Percentiles rank a stretch among this genome's conserved stretches.
These are phyloP conservation scores for Plasmodium malariae DNA, from an alignment of 169 alveolate species.

Conservation along the genomic window DNA sequence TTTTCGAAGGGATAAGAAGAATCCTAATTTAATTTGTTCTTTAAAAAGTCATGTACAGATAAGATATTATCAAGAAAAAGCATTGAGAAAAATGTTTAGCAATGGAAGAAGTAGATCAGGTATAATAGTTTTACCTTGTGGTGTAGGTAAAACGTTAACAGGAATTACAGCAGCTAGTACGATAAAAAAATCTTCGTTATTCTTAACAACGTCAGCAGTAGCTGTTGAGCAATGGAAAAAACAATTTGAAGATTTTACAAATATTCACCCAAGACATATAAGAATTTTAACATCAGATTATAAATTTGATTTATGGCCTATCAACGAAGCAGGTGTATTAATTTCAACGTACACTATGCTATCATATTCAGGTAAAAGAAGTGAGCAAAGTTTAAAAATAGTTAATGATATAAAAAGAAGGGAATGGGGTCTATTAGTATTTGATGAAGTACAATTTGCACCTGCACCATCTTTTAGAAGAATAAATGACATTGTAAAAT, in stretches of 20 bases:
- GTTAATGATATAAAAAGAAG: conserved; percentile 90
- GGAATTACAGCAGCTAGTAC: conserved; percentile 99
- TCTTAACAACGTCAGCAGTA: conserved; percentile 92
- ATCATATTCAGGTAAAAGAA: conserved; percentile 93
- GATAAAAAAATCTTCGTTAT: conserved; percentile 95
- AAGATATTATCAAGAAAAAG: conserved; percentile 95
- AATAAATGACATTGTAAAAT: conserved; percentile 89
- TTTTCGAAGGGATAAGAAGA: conserved; percentile 92
- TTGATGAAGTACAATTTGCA: conserved; percentile 99
- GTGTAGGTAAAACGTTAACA: conserved; percentile 99
- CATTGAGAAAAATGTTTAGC: conserved; percentile 97
- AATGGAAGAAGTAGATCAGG: conserved; percentile 99
- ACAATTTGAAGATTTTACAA: conserved; percentile 92
- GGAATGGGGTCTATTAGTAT: conserved; percentile 98
- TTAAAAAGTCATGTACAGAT: conserved; percentile 94
- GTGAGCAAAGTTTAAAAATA: conserved; percentile 90
- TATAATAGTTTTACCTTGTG: conserved; percentile 99
- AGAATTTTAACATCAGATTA: conserved; percentile 96
- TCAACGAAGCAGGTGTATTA: conserved; percentile 94
- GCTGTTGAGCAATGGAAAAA: conserved; percentile 95
- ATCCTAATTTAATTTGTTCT: conserved; percentile 91
- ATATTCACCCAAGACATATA: conserved; percentile 90
- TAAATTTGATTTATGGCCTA: conserved; percentile 92
- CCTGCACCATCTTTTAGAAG: conserved; percentile 98
- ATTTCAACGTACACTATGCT: conserved; percentile 97